Evolutionary conservation across 75 land plant species (phyloP).

Genomic region (Picea glauca): DNA sequence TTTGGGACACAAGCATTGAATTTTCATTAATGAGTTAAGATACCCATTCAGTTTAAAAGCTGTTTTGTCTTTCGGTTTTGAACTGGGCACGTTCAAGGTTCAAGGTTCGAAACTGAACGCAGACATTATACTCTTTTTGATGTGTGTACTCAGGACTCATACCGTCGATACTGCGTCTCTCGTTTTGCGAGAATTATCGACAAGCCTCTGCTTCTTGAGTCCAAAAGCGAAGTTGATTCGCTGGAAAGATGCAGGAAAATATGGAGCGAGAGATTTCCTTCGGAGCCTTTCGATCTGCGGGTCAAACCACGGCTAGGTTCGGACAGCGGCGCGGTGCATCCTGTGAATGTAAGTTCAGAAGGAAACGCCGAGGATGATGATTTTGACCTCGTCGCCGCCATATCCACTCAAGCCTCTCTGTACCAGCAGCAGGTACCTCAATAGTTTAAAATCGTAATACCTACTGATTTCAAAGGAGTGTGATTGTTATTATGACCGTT

Average conservation of each 20-base stretch:
- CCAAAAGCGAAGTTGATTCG: slow-evolving; percentile 65
- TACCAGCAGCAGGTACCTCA: slow-evolving; percentile 19
- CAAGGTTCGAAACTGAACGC: too few relatives aligned
- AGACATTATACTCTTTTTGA: too few relatives aligned
- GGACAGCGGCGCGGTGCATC: slow-evolving; percentile 1
- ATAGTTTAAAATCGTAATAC: too few relatives aligned
- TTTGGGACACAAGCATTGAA: background rate
- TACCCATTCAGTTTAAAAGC: too few relatives aligned
- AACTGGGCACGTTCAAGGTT: too few relatives aligned
- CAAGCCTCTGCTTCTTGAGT: slow-evolving; percentile 57
- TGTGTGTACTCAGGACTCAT: slow-evolving; percentile 35
- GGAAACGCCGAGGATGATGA: background rate
- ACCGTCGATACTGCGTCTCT: slow-evolving; percentile 55
- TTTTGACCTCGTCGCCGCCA: slow-evolving; percentile 22
- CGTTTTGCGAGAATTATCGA: slow-evolving; percentile 51
- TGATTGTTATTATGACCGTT: too few relatives aligned
- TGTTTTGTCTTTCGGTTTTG: too few relatives aligned
- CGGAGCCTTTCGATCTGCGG: slow-evolving; percentile 71
- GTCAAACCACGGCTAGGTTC: slow-evolving; percentile 10
- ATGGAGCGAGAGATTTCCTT: slow-evolving; percentile 54
- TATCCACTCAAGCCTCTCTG: slow-evolving; percentile 31
- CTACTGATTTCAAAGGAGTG: too few relatives aligned
- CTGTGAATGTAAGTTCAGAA: background rate
- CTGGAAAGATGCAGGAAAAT: slow-evolving; percentile 52
- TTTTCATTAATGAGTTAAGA: too few relatives aligned